Evolutionary conservation across 495 filamentous ascomycete species (phyloP), one percentile per base, ranked within the genome.

Genomic region (Platismatia glauca): DNA sequence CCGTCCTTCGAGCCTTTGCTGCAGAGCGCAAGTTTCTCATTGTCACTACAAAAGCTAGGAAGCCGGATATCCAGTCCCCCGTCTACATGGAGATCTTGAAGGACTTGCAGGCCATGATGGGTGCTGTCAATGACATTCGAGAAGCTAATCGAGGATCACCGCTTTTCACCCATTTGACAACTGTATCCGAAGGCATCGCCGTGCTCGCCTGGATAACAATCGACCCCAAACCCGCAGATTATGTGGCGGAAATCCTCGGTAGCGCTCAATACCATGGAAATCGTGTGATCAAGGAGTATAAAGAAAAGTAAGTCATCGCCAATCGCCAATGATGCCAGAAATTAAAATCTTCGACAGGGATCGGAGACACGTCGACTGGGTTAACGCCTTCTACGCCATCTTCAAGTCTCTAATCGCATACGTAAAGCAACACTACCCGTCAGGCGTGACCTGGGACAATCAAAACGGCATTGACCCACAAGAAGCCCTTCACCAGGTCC

Each of bases 191-290:
- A 68, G 90, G 91, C 67, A 91, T 96, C 67, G 83, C 84, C 63
- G 85, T 88, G 9, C 77, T 97, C 46, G 86, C 86, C 24, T 98
- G 94, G 94, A 85, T 97, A 59, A 85, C 83, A 0, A 81, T 90
- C 27, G 86, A 91, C 52, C 74, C 75, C 34, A 91, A 90, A 71
- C 94, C 94, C 1, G 84, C 81, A 64, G 89, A 90, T 59, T 90
- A 89, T 66, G 85, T 97, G 43, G 80, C 80, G 35, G 93, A 95
- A 55, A 84, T 85, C 55, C 75, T 94, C 11, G 84, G 83, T 31
- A 85, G 89, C 56, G 88, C 91, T 34, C 82, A 96, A 72, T 95
- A 90, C 76, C 96, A 86, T 64, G 95, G 94, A 4, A 96, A 98
- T 77, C 83, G 89, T 62, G 88, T 98, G 43, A 73, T 97, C 63